These are phyloP conservation scores for Penicillium sp. DNA, from an alignment of 2,329 filamentous ascomycete species.

Conservation along the genomic window DNA sequence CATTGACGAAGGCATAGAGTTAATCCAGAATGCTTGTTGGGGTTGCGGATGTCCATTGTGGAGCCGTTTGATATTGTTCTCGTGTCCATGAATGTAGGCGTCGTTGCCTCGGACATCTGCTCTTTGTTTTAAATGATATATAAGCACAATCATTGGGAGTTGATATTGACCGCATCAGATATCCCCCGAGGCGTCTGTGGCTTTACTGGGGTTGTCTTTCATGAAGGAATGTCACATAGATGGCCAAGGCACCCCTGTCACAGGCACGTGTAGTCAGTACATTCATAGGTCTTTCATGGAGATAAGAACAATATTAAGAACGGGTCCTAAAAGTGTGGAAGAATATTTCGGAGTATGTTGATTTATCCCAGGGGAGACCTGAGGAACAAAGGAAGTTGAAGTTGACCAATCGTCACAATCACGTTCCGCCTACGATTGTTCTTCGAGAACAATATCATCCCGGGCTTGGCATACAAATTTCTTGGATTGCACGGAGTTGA, in stretches of 20 bases:
- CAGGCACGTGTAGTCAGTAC: background rate
- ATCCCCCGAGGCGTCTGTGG: background rate
- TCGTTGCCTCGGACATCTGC: background rate
- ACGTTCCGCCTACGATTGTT: slow-evolving; percentile 4
- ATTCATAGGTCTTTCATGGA: background rate
- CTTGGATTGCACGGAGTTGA: background rate
- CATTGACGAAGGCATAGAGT: background rate
- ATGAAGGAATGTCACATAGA: background rate
- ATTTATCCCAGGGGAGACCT: background rate
- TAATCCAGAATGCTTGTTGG: background rate
- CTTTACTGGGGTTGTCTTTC: background rate
- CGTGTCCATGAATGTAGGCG: background rate
- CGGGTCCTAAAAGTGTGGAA: background rate
- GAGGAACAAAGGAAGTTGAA: background rate
- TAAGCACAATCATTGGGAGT: background rate
- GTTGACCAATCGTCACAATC: background rate
- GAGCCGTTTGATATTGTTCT: slow-evolving; percentile 7
- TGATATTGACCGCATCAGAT: background rate
- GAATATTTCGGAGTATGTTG: background rate
- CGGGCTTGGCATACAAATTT: background rate
- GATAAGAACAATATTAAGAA: slow-evolving; percentile 7
- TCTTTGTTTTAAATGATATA: background rate
- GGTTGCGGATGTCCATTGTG: background rate
- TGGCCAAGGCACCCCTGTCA: background rate
- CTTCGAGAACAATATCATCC: slow-evolving; percentile 1